These are phyloP conservation scores for Chrysanthemum seticuspe DNA, from an alignment of 129 eudicot genomes.

Conservation along the genomic window DNA sequence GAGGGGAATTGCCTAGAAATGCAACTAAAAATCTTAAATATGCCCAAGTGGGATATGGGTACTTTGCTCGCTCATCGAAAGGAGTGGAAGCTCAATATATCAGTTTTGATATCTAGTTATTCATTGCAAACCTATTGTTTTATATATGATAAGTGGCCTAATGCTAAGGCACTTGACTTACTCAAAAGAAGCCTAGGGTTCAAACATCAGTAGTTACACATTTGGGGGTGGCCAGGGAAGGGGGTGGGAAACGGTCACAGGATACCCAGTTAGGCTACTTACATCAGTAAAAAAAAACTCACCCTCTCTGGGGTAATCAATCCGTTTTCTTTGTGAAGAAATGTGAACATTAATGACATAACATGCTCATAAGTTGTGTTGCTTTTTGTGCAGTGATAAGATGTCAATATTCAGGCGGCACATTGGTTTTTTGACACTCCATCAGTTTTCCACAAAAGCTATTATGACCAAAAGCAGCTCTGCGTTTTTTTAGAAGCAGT, in stretches of 20 bases:
- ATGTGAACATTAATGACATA: neutral
- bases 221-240: no score
- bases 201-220: no score
- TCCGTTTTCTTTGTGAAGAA: neutral
- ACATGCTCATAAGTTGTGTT: slow-evolving; percentile 13
- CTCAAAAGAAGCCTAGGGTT: no score
- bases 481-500: slow-evolving; percentile 24
- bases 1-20: no score
- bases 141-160: neutral
- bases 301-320: no score
- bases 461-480: slow-evolving; percentile 27
- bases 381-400: slow-evolving; percentile 23
- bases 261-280: no score
- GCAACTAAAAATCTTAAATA: no score
- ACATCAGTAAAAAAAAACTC: no score
- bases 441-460: slow-evolving; percentile 11
- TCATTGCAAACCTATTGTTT: neutral
- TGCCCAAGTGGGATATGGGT: no score
- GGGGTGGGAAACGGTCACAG: no score
- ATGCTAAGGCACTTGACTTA: no score
- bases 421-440: neutral
- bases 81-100: neutral
- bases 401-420: slow-evolving; percentile 2
- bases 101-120: neutral
- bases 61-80: no score